A percentile compares a stretch with the other conserved stretches of the same genome.
Evolutionary conservation across 208 protist species (phyloP).

Genomic region (Trypanosoma cruzi): DNA sequence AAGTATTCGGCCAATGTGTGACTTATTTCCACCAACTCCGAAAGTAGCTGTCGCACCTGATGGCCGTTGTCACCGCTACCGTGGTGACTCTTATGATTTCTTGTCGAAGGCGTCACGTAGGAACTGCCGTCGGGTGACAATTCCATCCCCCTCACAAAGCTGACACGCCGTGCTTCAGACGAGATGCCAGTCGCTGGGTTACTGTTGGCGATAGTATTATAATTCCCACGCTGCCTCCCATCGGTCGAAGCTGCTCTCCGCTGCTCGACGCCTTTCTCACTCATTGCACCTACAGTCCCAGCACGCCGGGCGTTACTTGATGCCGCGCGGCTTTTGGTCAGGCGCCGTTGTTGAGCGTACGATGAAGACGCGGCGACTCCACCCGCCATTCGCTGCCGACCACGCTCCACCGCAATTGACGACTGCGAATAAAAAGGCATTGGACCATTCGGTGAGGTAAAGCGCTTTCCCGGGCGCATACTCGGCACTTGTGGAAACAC

Average conservation of each 20-base stretch:
- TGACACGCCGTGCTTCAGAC: not conserved
- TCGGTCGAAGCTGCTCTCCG: not conserved
- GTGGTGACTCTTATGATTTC: not conserved
- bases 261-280: not conserved
- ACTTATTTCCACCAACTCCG: conserved; percentile 68
- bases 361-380: not conserved
- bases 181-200: not conserved
- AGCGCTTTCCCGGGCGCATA: conserved; percentile 12
- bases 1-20: conserved; percentile 62
- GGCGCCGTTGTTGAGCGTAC: not conserved
- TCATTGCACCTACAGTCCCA: not conserved
- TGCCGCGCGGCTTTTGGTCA: not conserved
- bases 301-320: not conserved
- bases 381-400: not conserved
- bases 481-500: not conserved
- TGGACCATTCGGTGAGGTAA: conserved; percentile 4
- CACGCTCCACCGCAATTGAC: not conserved
- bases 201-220: not conserved
- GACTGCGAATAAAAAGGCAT: not conserved
- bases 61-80: conserved; percentile 7
- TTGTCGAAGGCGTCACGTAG: not conserved
- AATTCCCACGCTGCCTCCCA: not conserved
- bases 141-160: conserved; percentile 4
- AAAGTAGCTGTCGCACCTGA: conserved; percentile 60
- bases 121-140: not conserved